These are phyloP conservation scores for Inonotus hispidus DNA, from an alignment of 1,284 basidiomycete genomes.

Conservation along the genomic window DNA sequence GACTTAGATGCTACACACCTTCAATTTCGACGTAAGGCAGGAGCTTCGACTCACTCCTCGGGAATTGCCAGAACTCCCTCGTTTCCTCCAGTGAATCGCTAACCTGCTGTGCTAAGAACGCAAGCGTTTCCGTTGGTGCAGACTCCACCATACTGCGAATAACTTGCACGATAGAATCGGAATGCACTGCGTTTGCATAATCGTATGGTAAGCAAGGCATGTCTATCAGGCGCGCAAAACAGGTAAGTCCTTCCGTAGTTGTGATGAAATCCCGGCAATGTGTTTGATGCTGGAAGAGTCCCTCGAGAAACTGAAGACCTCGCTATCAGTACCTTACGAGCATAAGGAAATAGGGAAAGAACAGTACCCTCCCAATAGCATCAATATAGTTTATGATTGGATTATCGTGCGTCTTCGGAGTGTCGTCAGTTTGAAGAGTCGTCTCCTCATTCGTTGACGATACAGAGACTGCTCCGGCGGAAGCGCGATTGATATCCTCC, in stretches of 20 bases:
- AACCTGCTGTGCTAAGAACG: slow-evolving; percentile 69
- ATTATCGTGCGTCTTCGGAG: slow-evolving; percentile 61
- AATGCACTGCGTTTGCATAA: slow-evolving; percentile 78
- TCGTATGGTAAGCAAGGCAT: slow-evolving; percentile 89
- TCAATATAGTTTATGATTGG: slow-evolving; percentile 72
- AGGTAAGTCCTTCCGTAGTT: slow-evolving; percentile 69
- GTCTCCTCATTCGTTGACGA: slow-evolving; percentile 28
- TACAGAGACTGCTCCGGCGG: slow-evolving; percentile 22
- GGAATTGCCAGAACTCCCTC: slow-evolving; percentile 62
- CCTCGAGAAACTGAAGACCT: slow-evolving; percentile 74
- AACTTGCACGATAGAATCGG: slow-evolving; percentile 82
- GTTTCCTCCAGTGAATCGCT: slow-evolving; percentile 68
- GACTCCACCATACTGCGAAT: slow-evolving; percentile 88
- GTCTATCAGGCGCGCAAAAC: slow-evolving; percentile 72
- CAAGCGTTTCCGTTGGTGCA: slow-evolving; percentile 71
- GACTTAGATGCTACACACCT: slow-evolving; percentile 30
- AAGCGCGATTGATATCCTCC: slow-evolving; percentile 16
- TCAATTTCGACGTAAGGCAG: slow-evolving; percentile 52
- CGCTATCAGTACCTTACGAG: slow-evolving; percentile 17
- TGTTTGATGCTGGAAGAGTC: slow-evolving; percentile 82
- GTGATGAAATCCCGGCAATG: slow-evolving; percentile 90
- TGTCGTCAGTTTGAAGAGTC: slow-evolving; percentile 31
- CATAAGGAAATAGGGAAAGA: background rate
- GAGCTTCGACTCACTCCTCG: slow-evolving; percentile 53
- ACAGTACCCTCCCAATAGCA: slow-evolving; percentile 61